Conservation (phyloP, 1,284 basidiomycete species). For the Microbotryum scabiosae region DNA sequence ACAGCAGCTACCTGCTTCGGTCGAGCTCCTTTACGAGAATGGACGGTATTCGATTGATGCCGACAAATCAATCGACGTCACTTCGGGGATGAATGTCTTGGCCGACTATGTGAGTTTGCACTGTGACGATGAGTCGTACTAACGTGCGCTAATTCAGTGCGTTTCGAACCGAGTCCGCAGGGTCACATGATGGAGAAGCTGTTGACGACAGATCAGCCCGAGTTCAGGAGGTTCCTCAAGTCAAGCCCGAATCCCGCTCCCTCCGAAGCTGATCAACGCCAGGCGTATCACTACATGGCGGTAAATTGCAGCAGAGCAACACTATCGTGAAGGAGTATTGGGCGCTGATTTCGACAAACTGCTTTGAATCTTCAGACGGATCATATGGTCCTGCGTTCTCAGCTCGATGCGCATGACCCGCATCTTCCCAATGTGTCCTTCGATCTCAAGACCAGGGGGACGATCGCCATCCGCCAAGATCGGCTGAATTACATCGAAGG, state of each 20-base stretch:
- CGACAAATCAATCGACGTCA: constrained; percentile 47
- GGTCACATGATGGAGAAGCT: constrained; percentile 85
- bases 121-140: constrained; percentile 1
- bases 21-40: constrained; percentile 51
- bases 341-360: not conserved
- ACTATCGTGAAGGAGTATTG: not conserved
- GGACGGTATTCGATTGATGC: constrained; percentile 75
- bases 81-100: constrained; percentile 55
- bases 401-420: constrained; percentile 77
- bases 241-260: constrained; percentile 40
- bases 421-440: constrained; percentile 83
- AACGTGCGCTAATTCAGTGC: constrained; percentile 13
- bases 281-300: constrained; percentile 76
- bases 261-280: constrained; percentile 35
- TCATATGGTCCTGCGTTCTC: constrained; percentile 83
- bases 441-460: constrained; percentile 91
- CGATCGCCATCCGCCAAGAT: constrained; percentile 75
- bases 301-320: constrained; percentile 42
- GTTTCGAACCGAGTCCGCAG: constrained; percentile 42
- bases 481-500: constrained; percentile 75
- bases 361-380: constrained; percentile 48
- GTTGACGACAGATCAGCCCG: constrained; percentile 58
- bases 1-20: constrained; percentile 67
- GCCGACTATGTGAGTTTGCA: constrained; percentile 19
- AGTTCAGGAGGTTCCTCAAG: constrained; percentile 60